These are phyloP conservation scores for Skeletonema potamos DNA, from an alignment of 108 stramenopile species.

Conservation along the genomic window DNA sequence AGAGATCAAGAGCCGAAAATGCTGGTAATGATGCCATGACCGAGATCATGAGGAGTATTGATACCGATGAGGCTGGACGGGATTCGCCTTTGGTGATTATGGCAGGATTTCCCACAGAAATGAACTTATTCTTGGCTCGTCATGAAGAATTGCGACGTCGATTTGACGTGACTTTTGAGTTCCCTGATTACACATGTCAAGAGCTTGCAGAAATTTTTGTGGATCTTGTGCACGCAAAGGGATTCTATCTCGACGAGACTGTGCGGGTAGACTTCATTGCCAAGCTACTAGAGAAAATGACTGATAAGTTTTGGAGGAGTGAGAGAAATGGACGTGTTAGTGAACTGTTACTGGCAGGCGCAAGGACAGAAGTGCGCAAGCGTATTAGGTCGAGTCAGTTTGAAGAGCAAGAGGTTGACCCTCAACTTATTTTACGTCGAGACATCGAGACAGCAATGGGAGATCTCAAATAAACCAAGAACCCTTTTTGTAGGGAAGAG, in stretches of 20 bases:
- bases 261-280: conserved; percentile 60
- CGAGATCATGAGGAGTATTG: conserved; percentile 76
- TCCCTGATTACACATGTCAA: conserved; percentile 84
- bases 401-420: conserved; percentile 84
- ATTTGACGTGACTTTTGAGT: conserved; percentile 83
- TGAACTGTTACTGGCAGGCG: conserved; percentile 83
- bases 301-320: conserved; percentile 71
- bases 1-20: conserved; percentile 65
- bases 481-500: not conserved
- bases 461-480: conserved; percentile 89
- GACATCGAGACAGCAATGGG: conserved; percentile 83
- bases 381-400: conserved; percentile 80
- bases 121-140: conserved; percentile 77
- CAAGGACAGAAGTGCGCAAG: conserved; percentile 76
- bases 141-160: conserved; percentile 70
- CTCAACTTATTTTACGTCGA: conserved; percentile 72
- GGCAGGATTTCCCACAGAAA: conserved; percentile 87
- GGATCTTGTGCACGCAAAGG: conserved; percentile 82
- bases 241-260: conserved; percentile 75
- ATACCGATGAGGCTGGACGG: conserved; percentile 62
- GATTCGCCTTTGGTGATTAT: conserved; percentile 78
- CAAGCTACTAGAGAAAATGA: conserved; percentile 65
- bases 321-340: conserved; percentile 88
- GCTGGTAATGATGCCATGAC: conserved; percentile 70
- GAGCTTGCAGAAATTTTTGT: conserved; percentile 83